Evolutionary conservation across 768 basidiomycete genomes (phyloP).

Genomic region (Bullera alba): DNA sequence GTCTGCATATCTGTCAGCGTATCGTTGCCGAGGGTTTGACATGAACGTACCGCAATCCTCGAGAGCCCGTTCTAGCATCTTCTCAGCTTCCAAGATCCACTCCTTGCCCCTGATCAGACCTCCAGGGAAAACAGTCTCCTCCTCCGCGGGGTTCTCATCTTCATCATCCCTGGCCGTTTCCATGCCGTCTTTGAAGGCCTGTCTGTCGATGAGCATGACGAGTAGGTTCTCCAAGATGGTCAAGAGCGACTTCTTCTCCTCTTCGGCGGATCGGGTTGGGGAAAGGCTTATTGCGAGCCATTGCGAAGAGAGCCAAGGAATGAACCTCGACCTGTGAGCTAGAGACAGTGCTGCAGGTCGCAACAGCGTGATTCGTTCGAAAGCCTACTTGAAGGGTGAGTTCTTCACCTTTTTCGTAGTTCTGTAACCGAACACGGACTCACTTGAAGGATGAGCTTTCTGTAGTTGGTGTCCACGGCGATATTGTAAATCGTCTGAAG

Average conservation of each 20-base stretch:
- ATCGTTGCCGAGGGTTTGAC: neutral
- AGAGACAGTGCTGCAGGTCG: slow-evolving; percentile 63
- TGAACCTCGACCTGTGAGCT: slow-evolving; percentile 62
- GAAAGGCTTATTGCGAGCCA: slow-evolving; percentile 4
- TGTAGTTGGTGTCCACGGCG: slow-evolving; percentile 54
- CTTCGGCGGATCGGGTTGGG: slow-evolving; percentile 4
- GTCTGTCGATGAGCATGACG: slow-evolving; percentile 5
- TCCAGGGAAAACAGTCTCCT: no score
- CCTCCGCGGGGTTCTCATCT: no score
- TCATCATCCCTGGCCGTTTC: neutral
- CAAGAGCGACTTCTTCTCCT: slow-evolving; percentile 31
- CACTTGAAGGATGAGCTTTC: slow-evolving; percentile 64
- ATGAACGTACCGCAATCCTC: neutral
- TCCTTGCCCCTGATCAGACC: neutral
- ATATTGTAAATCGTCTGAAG: slow-evolving; percentile 74
- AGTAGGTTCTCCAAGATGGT: slow-evolving; percentile 46
- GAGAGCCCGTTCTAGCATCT: neutral
- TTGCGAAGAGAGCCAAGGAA: slow-evolving; percentile 79
- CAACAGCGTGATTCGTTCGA: slow-evolving; percentile 68
- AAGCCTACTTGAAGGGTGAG: slow-evolving; percentile 51
- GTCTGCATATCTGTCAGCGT: neutral
- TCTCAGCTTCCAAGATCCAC: neutral
- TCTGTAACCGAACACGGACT: slow-evolving; percentile 24
- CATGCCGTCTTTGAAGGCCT: neutral
- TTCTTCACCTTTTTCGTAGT: neutral